Base-by-base conservation (phyloP, 768 basidiomycete genomes). In the Hydnomerulius pinastri region DNA sequence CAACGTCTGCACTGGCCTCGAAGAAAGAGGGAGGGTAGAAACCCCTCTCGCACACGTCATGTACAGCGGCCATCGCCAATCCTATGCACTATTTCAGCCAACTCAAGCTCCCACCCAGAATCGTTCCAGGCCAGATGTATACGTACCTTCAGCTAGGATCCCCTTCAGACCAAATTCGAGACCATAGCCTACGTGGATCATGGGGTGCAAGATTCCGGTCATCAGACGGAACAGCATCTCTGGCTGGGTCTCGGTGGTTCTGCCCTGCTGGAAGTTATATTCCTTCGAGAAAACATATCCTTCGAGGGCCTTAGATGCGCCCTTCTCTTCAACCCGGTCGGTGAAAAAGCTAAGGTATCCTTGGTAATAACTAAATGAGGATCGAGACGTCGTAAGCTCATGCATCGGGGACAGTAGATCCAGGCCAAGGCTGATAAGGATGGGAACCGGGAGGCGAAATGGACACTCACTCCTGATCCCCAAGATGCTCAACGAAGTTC, bases 151-250 rank as follows among this genome's bases (percentile, higher is more conserved):
- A 4, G 76, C 77, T 1, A 80, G 61, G 52, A 83, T 67, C 0
- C 82, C 83, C 7, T 77, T 77, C 25, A 85, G 33, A 5, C 73
- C 73, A 46, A 85, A 85, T 61, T 85, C 85, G 3, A 74, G 56
- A 4, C 82, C 84, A 62, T 78, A 77, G 4, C 80, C 82, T 4
- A 68, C 51, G 60, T 85, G 80, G 37, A 86, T 84, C 41, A 83
- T 40, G 0, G 83, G 78, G 53, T 87, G 85, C 4, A 85, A 30
- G 15, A 85, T 58, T 2, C 79, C 81, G 4, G 73, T 71, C 17
- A 81, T 46, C 53, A 80, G 74, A 8, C 82, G 74, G 52, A 68
- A 72, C 5, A 85, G 59, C 79, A 86, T 80, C 48, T 73, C 62
- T 2, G 77, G 78, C 24, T 75, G 70, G 20, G 7, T 29, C 15